phyloP scores from a whole-genome alignment of 768 basidiomycete genomes.

The Rhodocollybia butyracea region DNA sequence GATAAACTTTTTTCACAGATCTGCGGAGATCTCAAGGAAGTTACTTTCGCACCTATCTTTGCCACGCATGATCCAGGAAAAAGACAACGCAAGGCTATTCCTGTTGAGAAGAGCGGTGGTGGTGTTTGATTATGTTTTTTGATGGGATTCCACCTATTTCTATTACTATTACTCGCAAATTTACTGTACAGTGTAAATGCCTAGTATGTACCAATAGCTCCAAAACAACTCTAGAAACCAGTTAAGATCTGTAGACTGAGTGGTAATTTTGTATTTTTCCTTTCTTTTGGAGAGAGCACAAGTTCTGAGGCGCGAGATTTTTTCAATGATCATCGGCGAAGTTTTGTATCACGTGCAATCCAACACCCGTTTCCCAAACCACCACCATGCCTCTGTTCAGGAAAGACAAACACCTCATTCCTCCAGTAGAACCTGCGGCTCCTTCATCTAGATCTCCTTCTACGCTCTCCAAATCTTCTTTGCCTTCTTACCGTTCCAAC shows the following conservation, averaged over 20 bases:
- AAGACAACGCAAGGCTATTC: conserved; percentile 37
- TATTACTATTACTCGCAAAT: too few species aligned
- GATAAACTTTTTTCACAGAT: conserved; percentile 40
- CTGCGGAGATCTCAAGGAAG: conserved; percentile 71
- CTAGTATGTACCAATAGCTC: too few species aligned
- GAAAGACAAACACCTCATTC: conserved; percentile 63
- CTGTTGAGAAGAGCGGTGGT: conserved; percentile 55
- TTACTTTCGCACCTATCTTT: conserved; percentile 39
- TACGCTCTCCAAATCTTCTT: conserved; percentile 33
- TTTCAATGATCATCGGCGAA: too few species aligned
- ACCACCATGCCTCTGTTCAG: conserved; percentile 63
- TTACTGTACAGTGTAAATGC: too few species aligned
- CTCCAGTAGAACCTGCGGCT: conserved; percentile 49
- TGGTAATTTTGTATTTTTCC: too few species aligned
- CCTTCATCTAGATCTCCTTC: conserved; percentile 23
- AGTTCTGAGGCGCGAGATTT: too few species aligned
- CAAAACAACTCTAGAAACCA: too few species aligned
- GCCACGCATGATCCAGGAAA: conserved; percentile 12
- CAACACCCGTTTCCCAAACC: too few species aligned
- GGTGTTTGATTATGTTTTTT: conserved; percentile 42
- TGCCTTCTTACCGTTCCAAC: conserved; percentile 45
- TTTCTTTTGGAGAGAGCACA: too few species aligned
- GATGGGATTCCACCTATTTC: too few species aligned
- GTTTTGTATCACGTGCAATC: too few species aligned
- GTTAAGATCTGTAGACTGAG: too few species aligned